Evolutionary conservation across 306 rosid species (phyloP).

Genomic region (Lathyrus oleraceus): DNA sequence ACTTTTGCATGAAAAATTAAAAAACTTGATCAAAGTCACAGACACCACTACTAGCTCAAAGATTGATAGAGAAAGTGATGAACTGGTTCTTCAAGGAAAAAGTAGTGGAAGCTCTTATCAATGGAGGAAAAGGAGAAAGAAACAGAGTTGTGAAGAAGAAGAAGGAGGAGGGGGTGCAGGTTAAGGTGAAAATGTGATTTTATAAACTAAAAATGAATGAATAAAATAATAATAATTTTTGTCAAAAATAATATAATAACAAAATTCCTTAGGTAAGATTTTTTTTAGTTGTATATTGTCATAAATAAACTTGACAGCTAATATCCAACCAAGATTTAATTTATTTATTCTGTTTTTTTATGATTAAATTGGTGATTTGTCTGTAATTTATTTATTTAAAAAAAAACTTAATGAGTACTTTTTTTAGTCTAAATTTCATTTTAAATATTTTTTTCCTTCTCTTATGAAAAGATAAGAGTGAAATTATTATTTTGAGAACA

Average conservation of each 20-base stretch:
- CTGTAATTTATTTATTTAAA: background rate
- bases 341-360: constrained; percentile 3
- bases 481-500: too few relatives aligned
- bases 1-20: constrained; percentile 20
- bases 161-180: background rate
- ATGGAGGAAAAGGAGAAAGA: constrained; percentile 14
- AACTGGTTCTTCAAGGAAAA: background rate
- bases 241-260: background rate
- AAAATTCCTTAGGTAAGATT: constrained; percentile 23
- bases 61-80: background rate
- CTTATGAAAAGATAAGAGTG: too few relatives aligned
- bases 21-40: constrained; percentile 20
- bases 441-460: too few relatives aligned
- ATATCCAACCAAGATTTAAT: constrained; percentile 61
- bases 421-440: background rate
- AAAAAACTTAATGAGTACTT: background rate
- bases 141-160: background rate
- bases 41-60: background rate
- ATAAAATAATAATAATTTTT: background rate
- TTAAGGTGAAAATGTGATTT: constrained; percentile 38
- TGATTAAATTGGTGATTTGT: background rate
- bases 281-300: constrained; percentile 19
- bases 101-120: constrained; percentile 17
- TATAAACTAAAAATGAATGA: constrained; percentile 41
- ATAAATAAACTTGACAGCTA: constrained; percentile 71